These are phyloP conservation scores for Penicillium sp. DNA, from an alignment of 2,329 filamentous ascomycete species.

Conservation along the genomic window DNA sequence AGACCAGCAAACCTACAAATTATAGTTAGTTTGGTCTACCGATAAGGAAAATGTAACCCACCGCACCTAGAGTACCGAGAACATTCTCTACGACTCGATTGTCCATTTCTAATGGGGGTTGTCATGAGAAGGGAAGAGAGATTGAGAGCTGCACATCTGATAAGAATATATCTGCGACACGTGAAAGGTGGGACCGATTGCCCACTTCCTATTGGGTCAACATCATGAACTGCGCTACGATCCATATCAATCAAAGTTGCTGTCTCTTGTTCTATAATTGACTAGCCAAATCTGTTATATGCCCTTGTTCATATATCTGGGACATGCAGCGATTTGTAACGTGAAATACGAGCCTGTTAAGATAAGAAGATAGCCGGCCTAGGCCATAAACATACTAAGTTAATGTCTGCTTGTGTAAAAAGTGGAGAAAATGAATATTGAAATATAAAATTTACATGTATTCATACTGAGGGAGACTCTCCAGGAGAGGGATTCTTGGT, in stretches of 20 bases:
- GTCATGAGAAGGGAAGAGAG: not conserved
- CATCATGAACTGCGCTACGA: not conserved
- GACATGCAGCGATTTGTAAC: too few species aligned
- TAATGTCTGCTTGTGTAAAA: slow-evolving; percentile 30
- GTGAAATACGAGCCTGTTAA: too few species aligned
- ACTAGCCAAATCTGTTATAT: too few species aligned
- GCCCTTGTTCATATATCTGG: too few species aligned
- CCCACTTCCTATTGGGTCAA: not conserved
- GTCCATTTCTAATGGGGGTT: slow-evolving; percentile 19
- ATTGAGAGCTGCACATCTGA: not conserved
- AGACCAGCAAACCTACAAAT: slow-evolving; percentile 59
- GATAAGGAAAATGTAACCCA: slow-evolving; percentile 7
- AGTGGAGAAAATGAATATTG: slow-evolving; percentile 30
- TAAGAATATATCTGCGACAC: not conserved
- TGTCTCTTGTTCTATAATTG: too few species aligned
- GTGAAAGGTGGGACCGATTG: not conserved
- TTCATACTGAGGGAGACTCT: not conserved
- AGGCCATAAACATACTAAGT: slow-evolving; percentile 11
- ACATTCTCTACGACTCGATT: slow-evolving; percentile 30
- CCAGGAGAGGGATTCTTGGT: too few species aligned
- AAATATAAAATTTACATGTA: slow-evolving; percentile 1
- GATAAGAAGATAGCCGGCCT: too few species aligned
- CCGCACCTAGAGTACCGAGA: slow-evolving; percentile 32
- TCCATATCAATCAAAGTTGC: too few species aligned
- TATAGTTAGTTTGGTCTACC: slow-evolving; percentile 1